Evolutionary conservation across 2,329 filamentous ascomycete genomes (phyloP), one percentile per base, ranked within the genome.

Genomic region (Lasiodiplodia sp.): DNA sequence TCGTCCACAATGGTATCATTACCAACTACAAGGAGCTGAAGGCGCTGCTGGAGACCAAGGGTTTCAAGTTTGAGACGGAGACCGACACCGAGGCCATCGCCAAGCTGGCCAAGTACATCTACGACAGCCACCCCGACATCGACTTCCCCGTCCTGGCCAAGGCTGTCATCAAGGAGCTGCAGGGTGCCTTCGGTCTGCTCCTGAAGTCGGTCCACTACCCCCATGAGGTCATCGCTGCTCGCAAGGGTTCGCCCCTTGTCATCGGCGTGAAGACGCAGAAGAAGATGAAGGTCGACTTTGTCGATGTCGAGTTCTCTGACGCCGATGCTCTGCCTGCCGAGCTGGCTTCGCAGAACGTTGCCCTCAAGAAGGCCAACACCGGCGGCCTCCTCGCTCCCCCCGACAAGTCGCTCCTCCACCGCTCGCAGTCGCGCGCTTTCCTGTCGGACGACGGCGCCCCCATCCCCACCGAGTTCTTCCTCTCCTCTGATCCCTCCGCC

Each of bases 21-120:
- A 99, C 96, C 86, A 99, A 99, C 89, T 99, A 99, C 89, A 99
- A 99, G 88, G 96, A 99, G 85, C 86, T 99, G 77, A 97, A 95
- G 89, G 93, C 92, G 71, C 90, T 99, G 72, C 88, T 99, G 75
- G 88, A 91, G 84, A 88, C 87, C 86, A 99, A 98, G 88, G 96
- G 96, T 79, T 97, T 97, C 90, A 92, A 91, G 79, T 99, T 99
- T 81, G 96, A 99, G 90, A 99, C 96, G 65, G 95, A 99, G 84
- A 99, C 96, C 74, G 96, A 99, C 79, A 99, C 96, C 66, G 96
- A 99, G 86, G 97, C 95, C 83, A 99, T 99, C 82, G 96, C 96
- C 74, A 99, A 98, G 87, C 90, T 99, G 74, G 92, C 94, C 82
- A 98, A 98, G 86, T 99, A 97, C 87, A 89, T 99, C 75, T 95